Evolutionary conservation across 306 rosid genomes (phyloP).

Genomic region (Vachellia collinsii): DNA sequence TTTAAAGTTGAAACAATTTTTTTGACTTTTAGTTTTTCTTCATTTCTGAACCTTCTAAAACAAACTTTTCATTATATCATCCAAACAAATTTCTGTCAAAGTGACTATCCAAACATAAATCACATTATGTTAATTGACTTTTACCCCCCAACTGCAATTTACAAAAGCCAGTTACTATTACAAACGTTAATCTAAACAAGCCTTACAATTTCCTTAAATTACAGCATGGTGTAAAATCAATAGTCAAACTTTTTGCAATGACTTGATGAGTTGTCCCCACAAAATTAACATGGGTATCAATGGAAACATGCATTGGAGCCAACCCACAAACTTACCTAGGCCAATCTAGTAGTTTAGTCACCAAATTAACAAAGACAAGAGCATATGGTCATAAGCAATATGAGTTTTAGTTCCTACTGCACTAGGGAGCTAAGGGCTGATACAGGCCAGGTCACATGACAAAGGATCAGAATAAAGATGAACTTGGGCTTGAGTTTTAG

Average conservation of each 20-base stretch:
- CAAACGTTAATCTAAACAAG: background rate
- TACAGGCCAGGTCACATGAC: background rate
- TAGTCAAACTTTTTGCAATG: conserved; percentile 23
- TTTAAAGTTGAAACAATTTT: background rate
- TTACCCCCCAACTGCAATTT: background rate
- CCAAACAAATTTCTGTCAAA: too few species aligned
- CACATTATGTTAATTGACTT: background rate
- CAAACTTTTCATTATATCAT: background rate
- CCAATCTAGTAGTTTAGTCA: background rate
- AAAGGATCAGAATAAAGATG: background rate
- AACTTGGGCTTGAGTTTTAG: background rate
- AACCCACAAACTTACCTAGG: background rate
- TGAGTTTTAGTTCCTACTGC: background rate
- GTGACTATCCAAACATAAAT: background rate
- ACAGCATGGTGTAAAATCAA: conserved; percentile 11
- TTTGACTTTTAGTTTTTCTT: too few species aligned
- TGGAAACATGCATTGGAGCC: background rate
- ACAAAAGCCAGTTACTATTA: background rate
- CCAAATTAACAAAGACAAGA: background rate
- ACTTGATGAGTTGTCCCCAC: background rate
- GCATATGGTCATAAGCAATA: background rate
- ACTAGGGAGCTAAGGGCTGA: background rate
- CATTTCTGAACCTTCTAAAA: background rate
- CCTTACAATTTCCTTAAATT: conserved; percentile 5
- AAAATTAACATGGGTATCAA: conserved; percentile 21